Conservation (phyloP, 2,329 filamentous ascomycete species). For the Nothomitra cinnamomea region DNA sequence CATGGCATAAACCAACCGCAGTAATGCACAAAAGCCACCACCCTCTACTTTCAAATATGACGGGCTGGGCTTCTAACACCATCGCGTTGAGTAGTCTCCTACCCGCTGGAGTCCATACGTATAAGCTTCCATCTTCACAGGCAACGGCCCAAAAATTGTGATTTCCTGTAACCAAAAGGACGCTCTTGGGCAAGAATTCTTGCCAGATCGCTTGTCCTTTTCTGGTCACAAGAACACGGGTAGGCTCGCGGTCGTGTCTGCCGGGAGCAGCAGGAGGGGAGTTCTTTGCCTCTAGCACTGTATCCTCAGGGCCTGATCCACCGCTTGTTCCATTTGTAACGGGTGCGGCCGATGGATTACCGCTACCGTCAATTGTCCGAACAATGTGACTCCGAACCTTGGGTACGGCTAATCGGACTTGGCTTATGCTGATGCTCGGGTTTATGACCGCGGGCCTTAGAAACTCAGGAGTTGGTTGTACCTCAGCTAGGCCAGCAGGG, state of each 20-base stretch:
- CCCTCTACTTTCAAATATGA: constrained; percentile 79
- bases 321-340: neutral
- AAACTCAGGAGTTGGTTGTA: constrained; percentile 60
- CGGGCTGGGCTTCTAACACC: constrained; percentile 78
- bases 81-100: constrained; percentile 71
- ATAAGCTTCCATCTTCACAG: constrained; percentile 80
- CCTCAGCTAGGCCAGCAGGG: constrained; percentile 38
- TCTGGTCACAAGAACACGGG: constrained; percentile 65
- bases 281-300: constrained; percentile 3
- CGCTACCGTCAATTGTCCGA: constrained; percentile 57
- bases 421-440: constrained; percentile 63
- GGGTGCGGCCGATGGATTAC: neutral
- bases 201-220: constrained; percentile 76
- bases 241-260: constrained; percentile 63
- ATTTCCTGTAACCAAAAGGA: constrained; percentile 83
- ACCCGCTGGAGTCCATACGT: constrained; percentile 85
- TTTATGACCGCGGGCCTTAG: constrained; percentile 77
- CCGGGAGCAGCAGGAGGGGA: constrained; percentile 25
- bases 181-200: constrained; percentile 73
- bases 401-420: constrained; percentile 73
- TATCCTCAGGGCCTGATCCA: neutral
- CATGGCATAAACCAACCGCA: constrained; percentile 72
- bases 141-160: constrained; percentile 81
- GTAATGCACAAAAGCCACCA: constrained; percentile 85
- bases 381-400: constrained; percentile 71